Percentiles rank a stretch among this genome's conserved stretches.
These are phyloP conservation scores for Talaromyces albobiverticillius DNA, from an alignment of 2,329 filamentous ascomycete genomes.

Conservation along the genomic window DNA sequence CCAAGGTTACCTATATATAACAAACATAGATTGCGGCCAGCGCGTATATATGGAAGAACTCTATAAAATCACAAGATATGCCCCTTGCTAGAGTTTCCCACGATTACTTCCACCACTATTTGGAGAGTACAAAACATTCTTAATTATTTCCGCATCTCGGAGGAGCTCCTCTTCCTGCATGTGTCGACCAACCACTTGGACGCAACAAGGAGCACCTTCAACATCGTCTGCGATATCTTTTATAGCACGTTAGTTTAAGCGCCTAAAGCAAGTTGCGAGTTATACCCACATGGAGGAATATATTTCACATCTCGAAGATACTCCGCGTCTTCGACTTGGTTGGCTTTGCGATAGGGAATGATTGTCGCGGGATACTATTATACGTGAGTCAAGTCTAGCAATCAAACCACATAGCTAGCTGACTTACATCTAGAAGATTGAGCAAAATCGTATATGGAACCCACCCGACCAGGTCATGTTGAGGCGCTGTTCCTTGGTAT, in stretches of 20 bases:
- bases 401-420: neutral
- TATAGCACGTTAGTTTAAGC: neutral
- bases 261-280: neutral
- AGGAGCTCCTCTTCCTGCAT: neutral
- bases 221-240: neutral
- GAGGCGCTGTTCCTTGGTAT: neutral
- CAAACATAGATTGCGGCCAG: too few species aligned
- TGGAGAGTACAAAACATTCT: neutral
- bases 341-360: neutral
- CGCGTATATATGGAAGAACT: too few species aligned
- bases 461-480: neutral
- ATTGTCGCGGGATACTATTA: neutral
- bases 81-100: too few species aligned
- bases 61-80: too few species aligned
- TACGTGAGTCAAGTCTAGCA: neutral
- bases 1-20: too few species aligned
- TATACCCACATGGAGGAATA: neutral
- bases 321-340: neutral
- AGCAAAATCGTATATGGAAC: neutral
- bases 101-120: neutral
- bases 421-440: neutral
- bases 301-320: neutral
- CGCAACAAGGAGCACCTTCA: neutral
- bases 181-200: neutral
- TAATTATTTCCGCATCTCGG: neutral